Conservation (phyloP, 495 filamentous ascomycete species). For the Beverwykella pulmonaria region DNA sequence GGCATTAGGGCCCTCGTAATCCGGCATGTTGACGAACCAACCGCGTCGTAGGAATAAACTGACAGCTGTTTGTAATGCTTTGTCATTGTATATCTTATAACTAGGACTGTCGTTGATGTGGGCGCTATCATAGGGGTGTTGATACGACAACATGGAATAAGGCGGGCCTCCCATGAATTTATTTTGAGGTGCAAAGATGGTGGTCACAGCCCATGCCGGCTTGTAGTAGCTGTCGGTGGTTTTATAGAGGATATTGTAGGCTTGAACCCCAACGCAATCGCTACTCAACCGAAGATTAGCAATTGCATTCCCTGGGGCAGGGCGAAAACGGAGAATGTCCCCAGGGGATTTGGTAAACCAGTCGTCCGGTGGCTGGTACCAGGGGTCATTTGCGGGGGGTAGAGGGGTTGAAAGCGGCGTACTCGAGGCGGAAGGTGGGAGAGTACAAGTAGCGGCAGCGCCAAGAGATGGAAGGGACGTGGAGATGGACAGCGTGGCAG, state of each 20-base stretch:
- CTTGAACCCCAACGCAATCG: neutral
- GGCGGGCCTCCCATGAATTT: constrained; percentile 2
- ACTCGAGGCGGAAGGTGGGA: neutral
- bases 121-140: constrained; percentile 51
- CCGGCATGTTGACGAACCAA: constrained; percentile 15
- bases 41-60: neutral
- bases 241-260: constrained; percentile 56
- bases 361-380: neutral
- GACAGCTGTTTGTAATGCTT: neutral
- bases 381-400: neutral
- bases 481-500: neutral
- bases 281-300: neutral
- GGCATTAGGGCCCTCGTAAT: constrained; percentile 14
- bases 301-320: neutral
- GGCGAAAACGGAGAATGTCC: neutral
- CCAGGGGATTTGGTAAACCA: neutral
- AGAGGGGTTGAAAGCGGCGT: neutral
- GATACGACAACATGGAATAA: constrained; percentile 49
- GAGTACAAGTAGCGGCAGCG: neutral
- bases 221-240: constrained; percentile 52
- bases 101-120: constrained; percentile 43
- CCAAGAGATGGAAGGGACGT: neutral
- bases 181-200: constrained; percentile 50
- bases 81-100: constrained; percentile 17
- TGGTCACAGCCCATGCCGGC: constrained; percentile 54